phyloP scores from a whole-genome alignment of 352 stramenopile species.

The Labyrinthula sp. region DNA sequence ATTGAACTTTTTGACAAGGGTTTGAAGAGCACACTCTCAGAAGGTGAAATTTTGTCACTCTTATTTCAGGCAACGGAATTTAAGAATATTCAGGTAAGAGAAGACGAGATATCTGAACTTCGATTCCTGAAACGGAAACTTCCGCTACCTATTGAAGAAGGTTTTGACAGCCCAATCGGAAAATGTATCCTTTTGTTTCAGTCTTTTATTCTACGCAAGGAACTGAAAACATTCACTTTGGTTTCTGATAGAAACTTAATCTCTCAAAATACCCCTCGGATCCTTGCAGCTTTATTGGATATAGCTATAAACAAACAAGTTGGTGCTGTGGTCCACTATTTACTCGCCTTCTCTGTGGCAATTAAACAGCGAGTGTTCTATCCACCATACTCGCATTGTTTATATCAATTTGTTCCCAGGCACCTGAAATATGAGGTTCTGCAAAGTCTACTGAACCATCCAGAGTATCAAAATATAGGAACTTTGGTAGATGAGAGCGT shows the following conservation, averaged over 20 bases:
- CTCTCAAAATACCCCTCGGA: slow-evolving; percentile 83
- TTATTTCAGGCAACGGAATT: slow-evolving; percentile 71
- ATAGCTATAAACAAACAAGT: slow-evolving; percentile 67
- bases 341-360: slow-evolving; percentile 29
- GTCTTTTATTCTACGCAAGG: slow-evolving; percentile 54
- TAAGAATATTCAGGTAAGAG: slow-evolving; percentile 76
- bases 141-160: slow-evolving; percentile 59
- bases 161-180: slow-evolving; percentile 64
- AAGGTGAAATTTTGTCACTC: slow-evolving; percentile 42
- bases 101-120: slow-evolving; percentile 74
- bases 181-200: slow-evolving; percentile 95
- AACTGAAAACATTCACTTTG: slow-evolving; percentile 81
- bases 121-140: slow-evolving; percentile 67
- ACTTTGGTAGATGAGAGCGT: too few species aligned
- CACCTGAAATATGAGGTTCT: too few species aligned
- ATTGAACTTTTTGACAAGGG: slow-evolving; percentile 91
- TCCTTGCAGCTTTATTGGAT: slow-evolving; percentile 93
- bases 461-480: too few species aligned
- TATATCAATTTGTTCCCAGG: too few species aligned
- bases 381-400: too few species aligned
- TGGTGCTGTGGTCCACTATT: slow-evolving; percentile 50
- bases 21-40: slow-evolving; percentile 47
- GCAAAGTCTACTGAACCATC: too few species aligned
- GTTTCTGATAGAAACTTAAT: slow-evolving; percentile 99
- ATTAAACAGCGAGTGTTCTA: too few species aligned